Conservation (phyloP, 2,329 filamentous ascomycete genomes). For the Fusarium graminum region DNA sequence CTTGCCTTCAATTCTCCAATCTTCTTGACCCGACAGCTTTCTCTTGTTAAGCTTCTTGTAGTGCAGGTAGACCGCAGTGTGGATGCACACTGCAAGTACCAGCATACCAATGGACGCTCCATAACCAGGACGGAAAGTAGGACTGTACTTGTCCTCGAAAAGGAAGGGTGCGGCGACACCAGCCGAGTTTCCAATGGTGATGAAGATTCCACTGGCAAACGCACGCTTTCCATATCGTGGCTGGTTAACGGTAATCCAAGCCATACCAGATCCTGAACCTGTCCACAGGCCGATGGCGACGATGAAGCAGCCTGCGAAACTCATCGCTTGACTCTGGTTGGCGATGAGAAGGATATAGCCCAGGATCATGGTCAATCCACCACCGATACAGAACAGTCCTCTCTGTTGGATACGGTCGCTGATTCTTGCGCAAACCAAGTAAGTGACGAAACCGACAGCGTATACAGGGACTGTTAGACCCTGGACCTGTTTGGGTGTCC, state of each 20-base stretch:
- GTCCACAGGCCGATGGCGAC: conserved; percentile 69
- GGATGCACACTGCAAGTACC: conserved; percentile 49
- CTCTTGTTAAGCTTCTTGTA: conserved; percentile 54
- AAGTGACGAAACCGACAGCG: conserved; percentile 70
- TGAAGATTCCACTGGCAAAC: conserved; percentile 70
- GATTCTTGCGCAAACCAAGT: conserved; percentile 68
- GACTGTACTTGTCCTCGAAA: conserved; percentile 59
- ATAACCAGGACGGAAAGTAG: conserved; percentile 64
- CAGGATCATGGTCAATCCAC: conserved; percentile 64
- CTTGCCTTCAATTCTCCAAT: conserved; percentile 58
- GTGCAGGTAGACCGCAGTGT: conserved; percentile 48
- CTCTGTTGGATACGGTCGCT: conserved; percentile 70
- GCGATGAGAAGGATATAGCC: conserved; percentile 72
- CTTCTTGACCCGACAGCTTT: conserved; percentile 54
- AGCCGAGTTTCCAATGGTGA: conserved; percentile 72
- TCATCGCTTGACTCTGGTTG: conserved; percentile 65
- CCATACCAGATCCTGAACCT: conserved; percentile 53
- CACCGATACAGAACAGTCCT: conserved; percentile 65
- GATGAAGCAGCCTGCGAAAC: conserved; percentile 73
- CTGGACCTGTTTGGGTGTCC: conserved; percentile 69
- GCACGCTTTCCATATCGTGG: conserved; percentile 75
- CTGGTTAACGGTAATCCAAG: conserved; percentile 66
- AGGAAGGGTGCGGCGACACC: conserved; percentile 74
- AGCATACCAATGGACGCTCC: conserved; percentile 65
- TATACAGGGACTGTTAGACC: conserved; percentile 78